Evolutionary conservation across 2,329 filamentous ascomycete genomes (phyloP).

Genomic region (Neofusicoccum umdonicola): DNA sequence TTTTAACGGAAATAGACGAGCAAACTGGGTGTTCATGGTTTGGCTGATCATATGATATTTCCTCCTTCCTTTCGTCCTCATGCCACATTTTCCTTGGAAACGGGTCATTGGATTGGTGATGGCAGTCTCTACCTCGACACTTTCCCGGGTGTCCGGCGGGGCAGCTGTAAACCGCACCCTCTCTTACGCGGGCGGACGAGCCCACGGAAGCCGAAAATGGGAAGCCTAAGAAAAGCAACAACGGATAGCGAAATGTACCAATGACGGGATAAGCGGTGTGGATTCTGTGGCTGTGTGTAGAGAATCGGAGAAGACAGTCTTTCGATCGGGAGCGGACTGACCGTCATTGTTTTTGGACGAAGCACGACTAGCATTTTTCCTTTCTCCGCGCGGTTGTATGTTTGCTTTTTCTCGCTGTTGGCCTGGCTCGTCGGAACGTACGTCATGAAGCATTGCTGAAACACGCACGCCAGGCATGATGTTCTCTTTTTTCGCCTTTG

Average conservation of each 20-base stretch:
- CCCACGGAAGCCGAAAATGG: not conserved
- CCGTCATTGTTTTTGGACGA: too few relatives aligned
- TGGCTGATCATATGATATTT: conserved; percentile 17
- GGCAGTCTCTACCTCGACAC: not conserved
- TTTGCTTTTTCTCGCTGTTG: too few relatives aligned
- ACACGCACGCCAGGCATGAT: too few relatives aligned
- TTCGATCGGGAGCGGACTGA: not conserved
- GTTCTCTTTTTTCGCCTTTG: too few relatives aligned
- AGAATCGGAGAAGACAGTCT: not conserved
- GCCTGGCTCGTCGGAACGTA: too few relatives aligned
- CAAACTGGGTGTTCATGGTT: conserved; percentile 17
- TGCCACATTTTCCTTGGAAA: not conserved
- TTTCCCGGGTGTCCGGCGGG: not conserved
- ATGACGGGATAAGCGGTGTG: not conserved
- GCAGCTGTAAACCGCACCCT: not conserved
- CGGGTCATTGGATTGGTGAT: conserved; percentile 2
- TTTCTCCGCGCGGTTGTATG: too few relatives aligned
- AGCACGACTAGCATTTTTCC: too few relatives aligned
- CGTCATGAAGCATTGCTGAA: too few relatives aligned
- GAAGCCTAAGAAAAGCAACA: not conserved
- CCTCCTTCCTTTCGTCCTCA: not conserved
- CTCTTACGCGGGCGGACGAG: not conserved
- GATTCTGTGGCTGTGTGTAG: not conserved
- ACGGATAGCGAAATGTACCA: not conserved
- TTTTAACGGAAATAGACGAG: conserved; percentile 16